Conservation (phyloP, 2,329 filamentous ascomycete genomes). For the Periconia macrospinosa region DNA sequence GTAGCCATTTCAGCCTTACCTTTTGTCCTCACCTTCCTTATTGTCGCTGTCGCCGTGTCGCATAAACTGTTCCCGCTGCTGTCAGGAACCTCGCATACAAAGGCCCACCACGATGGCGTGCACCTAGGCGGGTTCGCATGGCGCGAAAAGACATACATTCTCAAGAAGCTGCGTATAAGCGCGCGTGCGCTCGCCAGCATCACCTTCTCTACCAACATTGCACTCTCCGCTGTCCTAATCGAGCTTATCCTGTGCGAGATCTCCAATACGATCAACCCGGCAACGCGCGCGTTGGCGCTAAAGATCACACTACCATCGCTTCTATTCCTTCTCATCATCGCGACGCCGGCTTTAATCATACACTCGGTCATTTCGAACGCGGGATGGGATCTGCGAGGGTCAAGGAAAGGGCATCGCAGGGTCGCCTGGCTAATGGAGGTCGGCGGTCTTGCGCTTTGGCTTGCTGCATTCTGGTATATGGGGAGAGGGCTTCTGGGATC, state of each 20-base stretch:
- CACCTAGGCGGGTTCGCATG: slow-evolving; percentile 52
- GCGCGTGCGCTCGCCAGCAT: slow-evolving; percentile 55
- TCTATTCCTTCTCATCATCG: slow-evolving; percentile 70
- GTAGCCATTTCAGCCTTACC: slow-evolving; percentile 66
- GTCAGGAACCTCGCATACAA: slow-evolving; percentile 58
- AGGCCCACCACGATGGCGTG: slow-evolving; percentile 64
- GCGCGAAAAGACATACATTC: slow-evolving; percentile 24
- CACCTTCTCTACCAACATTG: slow-evolving; percentile 77
- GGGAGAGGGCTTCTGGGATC: slow-evolving; percentile 64
- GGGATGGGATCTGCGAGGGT: slow-evolving; percentile 66
- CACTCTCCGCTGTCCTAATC: slow-evolving; percentile 74
- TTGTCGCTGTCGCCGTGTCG: slow-evolving; percentile 64
- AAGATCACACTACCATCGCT: slow-evolving; percentile 70
- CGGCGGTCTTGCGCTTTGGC: slow-evolving; percentile 67
- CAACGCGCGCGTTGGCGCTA: slow-evolving; percentile 69
- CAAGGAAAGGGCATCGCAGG: slow-evolving; percentile 58
- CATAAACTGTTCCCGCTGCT: slow-evolving; percentile 74
- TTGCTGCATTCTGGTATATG: slow-evolving; percentile 75
- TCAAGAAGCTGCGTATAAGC: slow-evolving; percentile 43
- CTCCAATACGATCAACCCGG: slow-evolving; percentile 69
- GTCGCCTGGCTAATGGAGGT: slow-evolving; percentile 67
- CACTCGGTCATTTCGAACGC: slow-evolving; percentile 61
- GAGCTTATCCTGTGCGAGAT: slow-evolving; percentile 85
- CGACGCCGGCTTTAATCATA: slow-evolving; percentile 79
- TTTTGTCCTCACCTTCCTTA: slow-evolving; percentile 70